A percentile compares a stretch with the other conserved stretches of the same genome.
Conservation (phyloP, 805 yeast species). For the Candida maltosa region DNA sequence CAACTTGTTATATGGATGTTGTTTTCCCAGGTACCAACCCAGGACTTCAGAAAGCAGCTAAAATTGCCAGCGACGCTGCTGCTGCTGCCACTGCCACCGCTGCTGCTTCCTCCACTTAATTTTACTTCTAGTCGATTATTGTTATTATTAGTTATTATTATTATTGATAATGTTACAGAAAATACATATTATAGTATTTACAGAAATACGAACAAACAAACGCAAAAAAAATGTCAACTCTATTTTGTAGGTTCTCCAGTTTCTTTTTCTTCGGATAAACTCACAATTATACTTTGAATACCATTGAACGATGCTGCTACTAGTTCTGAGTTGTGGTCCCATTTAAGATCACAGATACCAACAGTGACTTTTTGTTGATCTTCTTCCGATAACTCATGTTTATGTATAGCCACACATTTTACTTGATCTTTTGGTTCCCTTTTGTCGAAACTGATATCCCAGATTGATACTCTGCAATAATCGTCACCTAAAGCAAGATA, state of each 20-base stretch:
- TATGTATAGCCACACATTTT: slow-evolving; percentile 24
- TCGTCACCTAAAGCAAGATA: slow-evolving; percentile 64
- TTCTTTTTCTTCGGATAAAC: too few species aligned
- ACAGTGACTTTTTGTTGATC: slow-evolving; percentile 9
- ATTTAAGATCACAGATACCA: slow-evolving; percentile 37
- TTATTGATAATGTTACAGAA: too few species aligned
- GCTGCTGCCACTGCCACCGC: slow-evolving; percentile 10
- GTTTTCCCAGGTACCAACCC: slow-evolving; percentile 43
- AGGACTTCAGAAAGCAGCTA: slow-evolving; percentile 19
- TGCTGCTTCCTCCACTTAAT: too few species aligned
- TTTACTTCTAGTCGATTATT: too few species aligned
- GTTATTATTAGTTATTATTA: too few species aligned
- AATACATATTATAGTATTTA: too few species aligned
- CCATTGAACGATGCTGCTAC: slow-evolving; percentile 35
- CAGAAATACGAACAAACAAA: too few species aligned
- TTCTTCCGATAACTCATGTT: slow-evolving; percentile 11
- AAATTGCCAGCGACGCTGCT: slow-evolving; percentile 16
- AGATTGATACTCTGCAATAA: slow-evolving; percentile 55
- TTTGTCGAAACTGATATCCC: slow-evolving; percentile 34
- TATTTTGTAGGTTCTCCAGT: too few species aligned
- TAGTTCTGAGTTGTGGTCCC: slow-evolving; percentile 27
- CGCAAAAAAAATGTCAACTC: too few species aligned
- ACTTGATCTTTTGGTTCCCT: slow-evolving; percentile 10
- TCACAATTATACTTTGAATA: slow-evolving; percentile 24
- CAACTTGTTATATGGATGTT: slow-evolving; percentile 54